Evolutionary conservation across 768 basidiomycete genomes (phyloP), one percentile per base, ranked within the genome.

Genomic region (Podaxis sp.): DNA sequence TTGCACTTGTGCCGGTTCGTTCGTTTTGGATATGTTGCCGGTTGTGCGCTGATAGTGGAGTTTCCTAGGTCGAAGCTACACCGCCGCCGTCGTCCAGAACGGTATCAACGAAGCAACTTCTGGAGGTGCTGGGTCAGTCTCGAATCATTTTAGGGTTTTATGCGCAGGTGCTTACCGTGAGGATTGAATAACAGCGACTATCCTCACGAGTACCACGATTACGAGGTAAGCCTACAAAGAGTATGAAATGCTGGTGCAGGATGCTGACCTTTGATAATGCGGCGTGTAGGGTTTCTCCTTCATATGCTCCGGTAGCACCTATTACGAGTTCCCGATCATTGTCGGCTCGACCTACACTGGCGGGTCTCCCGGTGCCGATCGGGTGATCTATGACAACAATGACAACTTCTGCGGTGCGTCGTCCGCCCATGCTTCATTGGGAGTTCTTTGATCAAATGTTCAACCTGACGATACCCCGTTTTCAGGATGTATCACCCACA

Each of bases 1-100:
- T 25, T 59, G 32, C 42, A n/a, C n/a, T 27, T 52, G 56, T 55
- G 21, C 62, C 7, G 51, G 54, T 52, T 50, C n/a, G 48, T 62
- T 27, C 2, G n/a, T 21, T 18, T 42, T 4, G 40, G 40, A 18
- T 42, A 13, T 14, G 11, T 4, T 18, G 40, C n/a, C 40, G 2
- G 40, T 42, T 14, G 4, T 18, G 2, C 7, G 16, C 6, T 42
- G 40, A 42, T 5, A 7, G 46, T n/a, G 46, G 21, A 7, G 1
- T n/a, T 18, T 21, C 28, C 7, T 25, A 48, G 56, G 56, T 9
- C 56, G 56, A 9, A 57, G 56, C 28, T 57, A 47, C 18, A 16
- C 46, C 21, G 2, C 18, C 4, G 23, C 46, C 18, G 46, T 21
- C 7, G 18, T 47, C 9, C 46, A n/a, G 46, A 47, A 47, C 9